These are phyloP conservation scores for Geranium rotundifolium DNA, from an alignment of 345 rosid species.

Conservation along the genomic window DNA sequence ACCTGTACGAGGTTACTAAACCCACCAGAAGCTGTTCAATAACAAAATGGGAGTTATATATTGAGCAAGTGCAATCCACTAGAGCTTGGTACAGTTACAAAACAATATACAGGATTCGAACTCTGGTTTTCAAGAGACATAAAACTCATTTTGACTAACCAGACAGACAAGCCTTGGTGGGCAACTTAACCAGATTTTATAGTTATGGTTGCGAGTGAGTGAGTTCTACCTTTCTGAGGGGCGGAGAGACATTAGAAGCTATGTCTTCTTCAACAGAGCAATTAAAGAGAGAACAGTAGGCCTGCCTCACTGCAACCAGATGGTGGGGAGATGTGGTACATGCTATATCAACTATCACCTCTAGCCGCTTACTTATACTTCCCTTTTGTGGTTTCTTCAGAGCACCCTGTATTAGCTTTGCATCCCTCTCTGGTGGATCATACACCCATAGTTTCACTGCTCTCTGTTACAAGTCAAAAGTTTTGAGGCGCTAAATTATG, in stretches of 20 bases:
- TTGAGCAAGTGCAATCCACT: too few relatives aligned
- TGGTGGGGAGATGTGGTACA: slow-evolving; percentile 68
- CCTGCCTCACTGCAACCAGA: slow-evolving; percentile 59
- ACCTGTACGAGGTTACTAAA: slow-evolving; percentile 24
- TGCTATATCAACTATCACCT: slow-evolving; percentile 63
- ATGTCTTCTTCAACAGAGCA: slow-evolving; percentile 77
- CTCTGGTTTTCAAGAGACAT: too few relatives aligned
- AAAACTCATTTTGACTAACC: too few relatives aligned
- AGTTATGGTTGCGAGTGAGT: neutral
- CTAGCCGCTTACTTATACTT: slow-evolving; percentile 23
- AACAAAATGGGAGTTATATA: neutral
- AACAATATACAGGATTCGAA: too few relatives aligned
- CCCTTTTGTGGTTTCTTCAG: slow-evolving; percentile 31
- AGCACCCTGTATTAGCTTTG: slow-evolving; percentile 49
- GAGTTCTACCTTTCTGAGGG: slow-evolving; percentile 51
- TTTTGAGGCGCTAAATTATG: neutral
- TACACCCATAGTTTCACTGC: slow-evolving; percentile 58
- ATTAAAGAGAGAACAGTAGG: slow-evolving; percentile 54
- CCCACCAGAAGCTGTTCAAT: slow-evolving; percentile 41
- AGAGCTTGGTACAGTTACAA: too few relatives aligned
- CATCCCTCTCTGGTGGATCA: slow-evolving; percentile 85
- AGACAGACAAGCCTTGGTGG: too few relatives aligned
- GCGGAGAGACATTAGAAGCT: slow-evolving; percentile 25
- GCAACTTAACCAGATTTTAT: too few relatives aligned
- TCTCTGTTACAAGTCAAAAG: slow-evolving; percentile 33